Percentiles rank a stretch among this genome's conserved stretches.
Evolutionary conservation across 1,139 yeast species (phyloP).

Genomic region (Geotrichum fermentans): DNA sequence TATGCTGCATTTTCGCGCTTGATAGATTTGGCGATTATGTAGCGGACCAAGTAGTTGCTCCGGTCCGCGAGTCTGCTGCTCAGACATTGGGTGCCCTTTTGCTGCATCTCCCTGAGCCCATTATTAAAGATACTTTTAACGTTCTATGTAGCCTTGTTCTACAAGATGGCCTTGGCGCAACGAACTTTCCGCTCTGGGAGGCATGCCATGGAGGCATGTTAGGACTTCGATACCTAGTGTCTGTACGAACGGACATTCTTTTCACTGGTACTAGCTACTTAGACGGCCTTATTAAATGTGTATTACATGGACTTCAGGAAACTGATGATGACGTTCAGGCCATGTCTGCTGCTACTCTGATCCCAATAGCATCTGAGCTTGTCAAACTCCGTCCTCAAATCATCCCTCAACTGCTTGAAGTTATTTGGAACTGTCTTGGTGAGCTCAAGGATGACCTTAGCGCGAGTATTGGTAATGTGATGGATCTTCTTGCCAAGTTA

Average conservation of each 20-base stretch:
- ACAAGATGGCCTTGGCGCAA: slow-evolving; percentile 50
- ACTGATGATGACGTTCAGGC: slow-evolving; percentile 96
- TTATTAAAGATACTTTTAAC: slow-evolving; percentile 55
- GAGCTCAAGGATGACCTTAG: slow-evolving; percentile 86
- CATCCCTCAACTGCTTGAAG: slow-evolving; percentile 62
- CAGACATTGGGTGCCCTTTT: slow-evolving; percentile 89
- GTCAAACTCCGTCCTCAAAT: slow-evolving; percentile 59
- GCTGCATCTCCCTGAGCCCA: slow-evolving; percentile 57
- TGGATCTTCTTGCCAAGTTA: slow-evolving; percentile 86
- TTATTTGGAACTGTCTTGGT: slow-evolving; percentile 83
- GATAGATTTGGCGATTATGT: slow-evolving; percentile 97
- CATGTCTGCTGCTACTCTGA: slow-evolving; percentile 87
- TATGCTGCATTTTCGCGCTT: slow-evolving; percentile 81
- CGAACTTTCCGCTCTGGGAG: slow-evolving; percentile 65
- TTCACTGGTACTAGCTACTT: slow-evolving; percentile 48
- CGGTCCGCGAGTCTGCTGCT: slow-evolving; percentile 94
- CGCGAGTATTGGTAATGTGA: slow-evolving; percentile 92
- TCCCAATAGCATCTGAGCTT: slow-evolving; percentile 85
- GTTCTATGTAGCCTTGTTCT: slow-evolving; percentile 65
- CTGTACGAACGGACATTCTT: slow-evolving; percentile 77
- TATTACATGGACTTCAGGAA: slow-evolving; percentile 76
- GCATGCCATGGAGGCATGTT: slow-evolving; percentile 98
- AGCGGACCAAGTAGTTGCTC: slow-evolving; percentile 96
- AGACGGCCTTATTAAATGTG: slow-evolving; percentile 75
- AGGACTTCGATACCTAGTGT: slow-evolving; percentile 86